Conservation (phyloP, 768 basidiomycete genomes). For the Suillus bovinus region DNA sequence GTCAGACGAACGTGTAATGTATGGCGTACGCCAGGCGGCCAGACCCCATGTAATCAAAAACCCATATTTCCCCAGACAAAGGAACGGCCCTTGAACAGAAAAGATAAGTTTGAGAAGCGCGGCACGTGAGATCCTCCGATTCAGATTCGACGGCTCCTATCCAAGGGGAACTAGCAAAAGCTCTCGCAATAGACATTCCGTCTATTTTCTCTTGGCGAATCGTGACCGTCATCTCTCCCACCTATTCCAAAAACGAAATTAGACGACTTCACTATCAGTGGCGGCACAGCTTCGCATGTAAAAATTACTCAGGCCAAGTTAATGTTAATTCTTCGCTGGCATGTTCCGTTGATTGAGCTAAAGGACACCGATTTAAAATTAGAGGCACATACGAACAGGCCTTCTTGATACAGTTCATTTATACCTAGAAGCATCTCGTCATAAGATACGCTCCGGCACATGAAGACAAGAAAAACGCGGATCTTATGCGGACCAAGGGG, state of each 20-base stretch:
- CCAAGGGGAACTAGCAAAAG: no score
- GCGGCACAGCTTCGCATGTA: conserved; percentile 14
- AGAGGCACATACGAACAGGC: conserved; percentile 14
- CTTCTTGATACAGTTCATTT: conserved; percentile 25
- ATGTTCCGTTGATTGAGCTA: background rate
- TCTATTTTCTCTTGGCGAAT: conserved; percentile 31
- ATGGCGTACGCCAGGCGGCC: conserved; percentile 28
- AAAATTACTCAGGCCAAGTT: conserved; percentile 20
- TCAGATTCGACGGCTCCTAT: conserved; percentile 20
- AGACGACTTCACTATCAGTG: background rate
- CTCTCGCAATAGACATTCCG: no score
- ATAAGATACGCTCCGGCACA: conserved; percentile 15
- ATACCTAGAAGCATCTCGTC: conserved; percentile 25
- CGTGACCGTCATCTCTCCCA: conserved; percentile 29
- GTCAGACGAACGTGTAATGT: background rate
- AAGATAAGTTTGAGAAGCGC: background rate
- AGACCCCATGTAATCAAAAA: conserved; percentile 33
- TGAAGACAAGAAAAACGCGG: conserved; percentile 38
- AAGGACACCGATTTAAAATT: background rate
- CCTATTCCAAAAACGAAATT: conserved; percentile 9
- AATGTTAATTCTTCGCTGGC: conserved; percentile 16
- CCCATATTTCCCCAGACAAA: conserved; percentile 25
- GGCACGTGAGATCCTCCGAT: conserved; percentile 4
- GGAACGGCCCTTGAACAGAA: conserved; percentile 16
- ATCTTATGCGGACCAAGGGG: conserved; percentile 35